Base-by-base conservation (phyloP, 169 alveolate species). In the Plasmodium gonderi region DNA sequence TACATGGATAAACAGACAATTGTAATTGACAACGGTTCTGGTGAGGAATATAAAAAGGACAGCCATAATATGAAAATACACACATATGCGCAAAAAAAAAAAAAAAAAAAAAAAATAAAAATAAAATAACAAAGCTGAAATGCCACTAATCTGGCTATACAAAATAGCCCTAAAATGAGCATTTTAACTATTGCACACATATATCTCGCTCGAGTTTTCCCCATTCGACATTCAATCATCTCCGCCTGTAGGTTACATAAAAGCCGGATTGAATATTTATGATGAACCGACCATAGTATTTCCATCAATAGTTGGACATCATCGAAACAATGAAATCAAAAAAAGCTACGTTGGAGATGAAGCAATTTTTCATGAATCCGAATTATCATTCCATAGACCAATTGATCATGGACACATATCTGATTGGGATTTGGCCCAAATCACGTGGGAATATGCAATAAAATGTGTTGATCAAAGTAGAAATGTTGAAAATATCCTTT, bases 401-500 rank as follows among this genome's bases (percentile, higher is more conserved):
- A 87, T 95, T 31, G 97, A 95, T 65, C 97, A 95, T 80, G 91
- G 91, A 20, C 91, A 82, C 76, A 82, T 82, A 68, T 47, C 79
- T 49, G 76, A 82, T 29, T 82, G 91, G 91, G 91, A 82, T 29
- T 38, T 68, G 60, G 91, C 78, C 20, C 80, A 69, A 68, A 82
- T 9, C 9, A 54, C 38, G 8, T 82, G 91, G 91, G 91, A 82
- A 8, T 82, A 82, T 82, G 64, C 91, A 33, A 44, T 82, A 69
- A 69, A 17, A 45, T 82, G 91, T 68, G 82, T 82, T 3, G 91
- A 82, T 38, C 72, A 44, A 45, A 82, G 42, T 20, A 82, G 42
- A 60, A 69, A 17, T 45, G 81, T 69, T 23, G 89, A 91, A 60
- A 90, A 93, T 38, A 80, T 87, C 20, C 94, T 95, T 51, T 45